Conservation (phyloP, 2,329 filamentous ascomycete species). For the Pestalotiopsis sp. region DNA sequence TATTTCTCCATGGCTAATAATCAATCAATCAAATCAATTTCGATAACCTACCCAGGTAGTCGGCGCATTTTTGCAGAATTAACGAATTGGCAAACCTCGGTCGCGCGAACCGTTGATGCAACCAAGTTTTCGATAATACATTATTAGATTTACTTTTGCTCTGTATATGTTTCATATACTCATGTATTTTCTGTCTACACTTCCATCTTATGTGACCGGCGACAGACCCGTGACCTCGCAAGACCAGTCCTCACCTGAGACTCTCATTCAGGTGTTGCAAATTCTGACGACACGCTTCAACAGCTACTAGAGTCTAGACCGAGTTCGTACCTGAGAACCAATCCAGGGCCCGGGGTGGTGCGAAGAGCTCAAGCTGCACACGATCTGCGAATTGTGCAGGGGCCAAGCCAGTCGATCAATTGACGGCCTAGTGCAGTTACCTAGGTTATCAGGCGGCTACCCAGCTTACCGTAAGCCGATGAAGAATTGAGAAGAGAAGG, state of each 20-base stretch:
- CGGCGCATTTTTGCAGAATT: background rate
- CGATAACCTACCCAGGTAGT: background rate
- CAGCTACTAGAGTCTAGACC: conserved; percentile 1
- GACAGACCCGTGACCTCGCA: background rate
- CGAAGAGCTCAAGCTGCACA: background rate
- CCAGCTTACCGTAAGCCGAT: background rate
- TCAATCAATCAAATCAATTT: background rate
- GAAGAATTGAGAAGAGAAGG: background rate
- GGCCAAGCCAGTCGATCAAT: conserved; percentile 5
- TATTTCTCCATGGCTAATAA: background rate
- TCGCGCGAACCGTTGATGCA: background rate
- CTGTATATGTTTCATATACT: background rate
- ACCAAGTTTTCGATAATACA: background rate
- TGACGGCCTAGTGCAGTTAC: background rate
- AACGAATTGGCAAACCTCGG: background rate
- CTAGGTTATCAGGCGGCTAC: background rate
- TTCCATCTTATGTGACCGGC: background rate
- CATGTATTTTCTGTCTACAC: background rate
- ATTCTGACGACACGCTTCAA: background rate
- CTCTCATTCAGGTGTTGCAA: background rate
- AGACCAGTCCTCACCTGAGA: background rate
- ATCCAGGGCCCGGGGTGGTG: background rate
- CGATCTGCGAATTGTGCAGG: background rate
- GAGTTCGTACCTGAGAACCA: background rate
- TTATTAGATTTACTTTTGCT: background rate